Evolutionary conservation across 176 grass and related monocot genomes (phyloP), one percentile per base, ranked within the genome.

Genomic region (Carex littledalei): DNA sequence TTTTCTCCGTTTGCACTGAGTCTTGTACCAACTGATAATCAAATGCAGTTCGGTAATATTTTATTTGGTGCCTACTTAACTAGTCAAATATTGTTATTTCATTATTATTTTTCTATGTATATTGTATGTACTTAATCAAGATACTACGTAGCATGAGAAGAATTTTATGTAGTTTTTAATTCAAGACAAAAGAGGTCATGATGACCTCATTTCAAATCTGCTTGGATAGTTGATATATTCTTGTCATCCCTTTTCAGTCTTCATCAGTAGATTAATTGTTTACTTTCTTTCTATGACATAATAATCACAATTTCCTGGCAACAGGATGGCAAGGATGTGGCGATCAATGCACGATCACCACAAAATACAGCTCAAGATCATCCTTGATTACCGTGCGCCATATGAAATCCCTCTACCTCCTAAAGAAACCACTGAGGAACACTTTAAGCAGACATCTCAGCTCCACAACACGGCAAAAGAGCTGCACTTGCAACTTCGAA

Each of bases 261-360:
- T 54, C 49, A 24, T 17, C 24, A 56, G 24, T 56, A 15, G 50
- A 54, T 78, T 78, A 55, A 78, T 78, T 50, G 70, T 71, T 71
- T 71, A 17, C 45, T 74, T 72, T 22, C 18, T 22, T 72, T 56
- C 2, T 32, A 55, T 77, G 47, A 31, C 20, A 77, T 77, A 10
- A 77, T 31, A 77, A 52, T 77, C 18, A 50, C 3, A 20, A 74
- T 24, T 49, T 74, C 1, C 14, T 13, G 49, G 55, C 50, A 37
- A 73, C 82, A 98, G 95, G 73, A 98, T 98, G 95, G 82, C 86
- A 63, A 86, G 64, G 11, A 98, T 98, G 95, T 98, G 95, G 95
- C 61, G 22, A 56, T 67, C 86, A 84, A 94, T 98, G 95, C 81
- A 85, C 50, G 82, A 78, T 22, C 86, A 98, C 86, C 95, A 98